Evolutionary conservation across 2,329 filamentous ascomycete genomes (phyloP).

Genomic region (Polytolypa hystricis): DNA sequence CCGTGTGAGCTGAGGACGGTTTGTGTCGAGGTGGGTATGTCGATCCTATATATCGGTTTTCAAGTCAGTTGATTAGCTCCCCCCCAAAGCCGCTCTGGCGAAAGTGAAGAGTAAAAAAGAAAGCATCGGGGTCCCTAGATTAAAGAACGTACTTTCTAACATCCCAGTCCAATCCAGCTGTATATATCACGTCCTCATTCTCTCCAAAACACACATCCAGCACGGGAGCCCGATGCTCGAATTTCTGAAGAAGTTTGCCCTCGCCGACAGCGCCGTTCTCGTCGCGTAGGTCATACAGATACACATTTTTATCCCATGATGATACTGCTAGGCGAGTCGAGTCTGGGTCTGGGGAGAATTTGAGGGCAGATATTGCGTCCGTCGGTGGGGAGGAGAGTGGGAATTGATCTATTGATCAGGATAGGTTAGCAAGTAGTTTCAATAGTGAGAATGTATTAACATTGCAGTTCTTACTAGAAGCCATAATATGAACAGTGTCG

Average conservation of each 20-base stretch:
- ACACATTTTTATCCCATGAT: constrained; percentile 88
- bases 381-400: constrained; percentile 70
- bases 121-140: too few species aligned
- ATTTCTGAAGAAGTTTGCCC: constrained; percentile 58
- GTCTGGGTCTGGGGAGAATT: constrained; percentile 67
- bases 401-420: constrained; percentile 50
- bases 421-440: not conserved
- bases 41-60: constrained; percentile 40
- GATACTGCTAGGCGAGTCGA: constrained; percentile 76
- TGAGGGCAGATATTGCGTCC: constrained; percentile 77
- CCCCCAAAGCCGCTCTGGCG: too few species aligned
- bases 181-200: constrained; percentile 73
- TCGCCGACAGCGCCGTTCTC: constrained; percentile 44
- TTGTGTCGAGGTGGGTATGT: constrained; percentile 61
- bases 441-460: not conserved
- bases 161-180: constrained; percentile 73
- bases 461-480: constrained; percentile 3
- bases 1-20: constrained; percentile 67
- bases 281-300: constrained; percentile 66
- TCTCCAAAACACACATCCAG: constrained; percentile 85
- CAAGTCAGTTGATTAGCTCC: constrained; percentile 1
- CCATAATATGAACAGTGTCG: too few species aligned
- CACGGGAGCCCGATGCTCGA: constrained; percentile 73
- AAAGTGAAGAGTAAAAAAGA: constrained; percentile 1
- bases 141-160: constrained; percentile 58